phyloP scores from a whole-genome alignment of 441 rosid genomes.

The Erodium texanum region DNA sequence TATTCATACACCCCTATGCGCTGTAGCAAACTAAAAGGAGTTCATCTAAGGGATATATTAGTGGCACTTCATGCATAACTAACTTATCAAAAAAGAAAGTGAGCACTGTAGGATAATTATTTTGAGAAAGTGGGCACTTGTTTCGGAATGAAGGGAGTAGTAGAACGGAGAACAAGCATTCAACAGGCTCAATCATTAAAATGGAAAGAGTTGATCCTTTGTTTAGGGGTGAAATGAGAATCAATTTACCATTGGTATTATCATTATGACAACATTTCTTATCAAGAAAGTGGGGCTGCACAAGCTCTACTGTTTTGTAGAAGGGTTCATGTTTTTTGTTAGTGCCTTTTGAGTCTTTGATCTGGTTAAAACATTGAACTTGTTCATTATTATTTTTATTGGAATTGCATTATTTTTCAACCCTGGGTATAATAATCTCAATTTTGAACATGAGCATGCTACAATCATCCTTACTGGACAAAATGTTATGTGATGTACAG shows the following conservation, averaged over 20 bases:
- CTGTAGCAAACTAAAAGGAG: no score
- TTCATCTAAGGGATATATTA: no score
- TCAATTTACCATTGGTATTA: background rate
- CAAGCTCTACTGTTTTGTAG: background rate
- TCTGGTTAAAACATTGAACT: background rate
- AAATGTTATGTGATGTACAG: constrained; percentile 29
- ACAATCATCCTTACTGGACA: background rate
- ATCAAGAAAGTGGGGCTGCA: background rate
- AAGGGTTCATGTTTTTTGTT: background rate
- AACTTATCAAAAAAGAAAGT: no score
- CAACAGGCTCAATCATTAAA: no score
- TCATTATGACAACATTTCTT: background rate
- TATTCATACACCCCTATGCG: no score
- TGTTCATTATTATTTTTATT: background rate
- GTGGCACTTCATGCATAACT: no score
- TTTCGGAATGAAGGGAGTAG: no score
- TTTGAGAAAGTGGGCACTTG: no score
- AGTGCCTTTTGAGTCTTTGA: background rate
- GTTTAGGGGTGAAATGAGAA: background rate
- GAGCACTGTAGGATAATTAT: no score
- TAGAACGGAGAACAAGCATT: no score
- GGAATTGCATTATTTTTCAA: background rate
- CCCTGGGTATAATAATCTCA: background rate
- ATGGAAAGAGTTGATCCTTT: no score
- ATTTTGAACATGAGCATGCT: background rate